Conservation (phyloP, 2,329 filamentous ascomycete species). For the Epichloe sp. region DNA sequence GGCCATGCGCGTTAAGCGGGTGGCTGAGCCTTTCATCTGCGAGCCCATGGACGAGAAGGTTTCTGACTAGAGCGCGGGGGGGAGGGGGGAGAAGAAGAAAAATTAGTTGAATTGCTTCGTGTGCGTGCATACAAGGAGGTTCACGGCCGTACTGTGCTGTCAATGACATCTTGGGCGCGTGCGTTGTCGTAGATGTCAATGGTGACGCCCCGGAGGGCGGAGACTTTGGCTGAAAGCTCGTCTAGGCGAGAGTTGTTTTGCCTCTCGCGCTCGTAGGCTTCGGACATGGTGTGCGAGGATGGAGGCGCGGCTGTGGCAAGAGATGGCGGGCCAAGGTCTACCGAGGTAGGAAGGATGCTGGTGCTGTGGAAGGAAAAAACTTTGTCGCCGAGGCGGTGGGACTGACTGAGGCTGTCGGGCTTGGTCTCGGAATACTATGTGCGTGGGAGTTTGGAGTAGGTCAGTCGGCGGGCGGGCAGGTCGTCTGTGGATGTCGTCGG, state of each 20-base stretch:
- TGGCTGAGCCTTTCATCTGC: constrained; percentile 71
- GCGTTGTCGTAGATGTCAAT: constrained; percentile 98
- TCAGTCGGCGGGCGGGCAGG: no score
- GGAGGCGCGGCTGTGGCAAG: background rate
- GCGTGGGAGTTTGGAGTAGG: no score
- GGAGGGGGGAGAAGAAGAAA: background rate
- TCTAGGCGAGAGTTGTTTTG: constrained; percentile 94
- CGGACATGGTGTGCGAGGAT: constrained; percentile 41
- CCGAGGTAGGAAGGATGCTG: background rate
- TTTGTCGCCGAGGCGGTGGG: background rate
- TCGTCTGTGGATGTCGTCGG: no score
- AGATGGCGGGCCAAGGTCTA: background rate
- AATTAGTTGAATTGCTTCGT: background rate
- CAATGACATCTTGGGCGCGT: constrained; percentile 73
- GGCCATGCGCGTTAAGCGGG: constrained; percentile 78
- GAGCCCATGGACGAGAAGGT: constrained; percentile 82
- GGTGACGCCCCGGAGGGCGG: constrained; percentile 82
- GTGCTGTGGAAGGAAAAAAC: background rate
- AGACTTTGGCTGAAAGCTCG: constrained; percentile 82
- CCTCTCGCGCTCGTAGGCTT: constrained; percentile 65
- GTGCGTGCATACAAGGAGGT: background rate
- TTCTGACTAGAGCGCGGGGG: constrained; percentile 45
- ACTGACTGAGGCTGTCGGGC: background rate
- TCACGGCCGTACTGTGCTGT: constrained; percentile 55
- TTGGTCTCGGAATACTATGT: no score